Evolutionary conservation across 371 early-diverging fungal species (phyloP).

Genomic region (Actinomucor elegans): DNA sequence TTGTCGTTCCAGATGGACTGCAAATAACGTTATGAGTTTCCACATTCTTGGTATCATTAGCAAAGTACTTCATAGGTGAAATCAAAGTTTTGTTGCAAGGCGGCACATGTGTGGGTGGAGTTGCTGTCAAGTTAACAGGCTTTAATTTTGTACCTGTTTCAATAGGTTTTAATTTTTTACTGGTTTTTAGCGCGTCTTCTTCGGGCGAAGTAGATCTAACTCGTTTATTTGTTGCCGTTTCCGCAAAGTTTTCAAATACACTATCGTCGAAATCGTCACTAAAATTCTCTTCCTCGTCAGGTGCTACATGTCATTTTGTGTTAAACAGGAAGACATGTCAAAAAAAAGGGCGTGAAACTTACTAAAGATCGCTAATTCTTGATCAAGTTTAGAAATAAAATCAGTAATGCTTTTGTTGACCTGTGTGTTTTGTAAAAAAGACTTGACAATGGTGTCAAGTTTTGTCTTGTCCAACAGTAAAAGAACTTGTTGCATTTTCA

Average conservation of each 20-base stretch:
- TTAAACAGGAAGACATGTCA: neutral
- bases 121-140: too few relatives aligned
- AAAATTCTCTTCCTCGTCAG: constrained; percentile 4
- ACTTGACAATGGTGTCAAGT: constrained; percentile 14
- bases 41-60: neutral
- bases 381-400: constrained; percentile 14
- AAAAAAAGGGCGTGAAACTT: neutral
- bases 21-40: constrained; percentile 3
- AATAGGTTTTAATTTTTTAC: too few relatives aligned
- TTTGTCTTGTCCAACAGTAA: constrained; percentile 6
- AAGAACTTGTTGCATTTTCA: constrained; percentile 27
- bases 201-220: constrained; percentile 11
- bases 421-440: constrained; percentile 19
- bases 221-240: neutral
- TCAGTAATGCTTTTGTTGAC: constrained; percentile 24
- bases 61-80: too few relatives aligned
- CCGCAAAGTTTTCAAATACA: neutral
- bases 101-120: too few relatives aligned
- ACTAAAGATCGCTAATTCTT: constrained; percentile 6
- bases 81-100: too few relatives aligned
- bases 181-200: too few relatives aligned
- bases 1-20: constrained; percentile 9
- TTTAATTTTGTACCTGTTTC: too few relatives aligned
- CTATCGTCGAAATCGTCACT: neutral
- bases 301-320: too few relatives aligned